Conservation (phyloP, 169 alveolate genomes). For the Eimeria necatrix region DNA sequence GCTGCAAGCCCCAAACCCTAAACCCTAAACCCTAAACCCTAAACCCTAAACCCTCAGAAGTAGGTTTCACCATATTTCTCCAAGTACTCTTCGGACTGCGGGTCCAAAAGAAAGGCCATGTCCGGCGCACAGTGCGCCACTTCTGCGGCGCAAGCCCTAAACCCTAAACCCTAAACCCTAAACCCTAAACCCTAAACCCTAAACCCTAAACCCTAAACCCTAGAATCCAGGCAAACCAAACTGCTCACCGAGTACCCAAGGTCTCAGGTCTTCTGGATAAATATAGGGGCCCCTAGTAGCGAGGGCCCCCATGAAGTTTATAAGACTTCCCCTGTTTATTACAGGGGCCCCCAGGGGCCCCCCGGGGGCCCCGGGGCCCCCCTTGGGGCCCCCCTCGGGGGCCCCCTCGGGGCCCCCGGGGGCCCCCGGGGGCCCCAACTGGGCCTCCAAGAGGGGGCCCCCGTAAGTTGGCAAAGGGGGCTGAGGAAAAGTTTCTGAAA, state of each 20-base stretch:
- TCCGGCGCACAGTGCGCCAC: constrained; percentile 35
- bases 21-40: constrained; percentile 18
- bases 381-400: not conserved
- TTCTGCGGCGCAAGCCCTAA: not conserved
- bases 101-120: constrained; percentile 23
- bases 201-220: constrained; percentile 45
- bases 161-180: constrained; percentile 5
- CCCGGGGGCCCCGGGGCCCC: not conserved
- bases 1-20: not conserved
- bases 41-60: constrained; percentile 2
- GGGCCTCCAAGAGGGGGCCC: not conserved
- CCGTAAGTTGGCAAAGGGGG: constrained; percentile 20
- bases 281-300: not conserved
- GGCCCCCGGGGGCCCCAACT: not conserved
- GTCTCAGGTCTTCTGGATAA: constrained; percentile 10
- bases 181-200: not conserved
- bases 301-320: constrained; percentile 35
- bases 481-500: not conserved
- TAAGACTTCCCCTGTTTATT: constrained; percentile 14
- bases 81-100: constrained; percentile 52
- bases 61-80: not conserved
- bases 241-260: constrained; percentile 27
- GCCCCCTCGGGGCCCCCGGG: not conserved
- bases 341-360: constrained; percentile 43
- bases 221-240: not conserved